phyloP scores from a whole-genome alignment of 768 basidiomycete species.

The Grammothele lineata region DNA sequence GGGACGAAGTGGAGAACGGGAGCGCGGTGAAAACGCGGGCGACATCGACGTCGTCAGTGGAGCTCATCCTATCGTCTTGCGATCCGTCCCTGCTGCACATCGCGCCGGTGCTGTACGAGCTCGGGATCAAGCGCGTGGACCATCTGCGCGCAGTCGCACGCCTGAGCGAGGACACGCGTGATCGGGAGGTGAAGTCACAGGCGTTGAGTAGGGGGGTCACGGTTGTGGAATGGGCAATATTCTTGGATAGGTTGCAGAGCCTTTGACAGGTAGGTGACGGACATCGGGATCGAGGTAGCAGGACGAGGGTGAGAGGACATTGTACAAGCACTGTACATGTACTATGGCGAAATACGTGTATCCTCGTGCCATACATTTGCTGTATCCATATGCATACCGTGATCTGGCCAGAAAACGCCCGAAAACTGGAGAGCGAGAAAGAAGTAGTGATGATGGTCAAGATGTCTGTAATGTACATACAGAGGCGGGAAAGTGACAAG shows the following conservation, averaged over 20 bases:
- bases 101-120: conserved; percentile 45
- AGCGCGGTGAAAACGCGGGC: conserved; percentile 21
- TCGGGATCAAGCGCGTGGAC: conserved; percentile 57
- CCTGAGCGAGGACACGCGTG: conserved; percentile 60
- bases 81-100: conserved; percentile 65
- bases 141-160: conserved; percentile 61
- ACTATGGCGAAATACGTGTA: neutral
- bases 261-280: conserved; percentile 20
- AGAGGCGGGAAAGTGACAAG: too few relatives aligned
- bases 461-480: too few relatives aligned
- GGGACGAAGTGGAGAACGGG: conserved; percentile 1
- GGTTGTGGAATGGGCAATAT: conserved; percentile 75
- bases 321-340: neutral
- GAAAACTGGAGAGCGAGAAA: too few relatives aligned
- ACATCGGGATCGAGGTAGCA: neutral
- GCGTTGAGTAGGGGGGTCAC: conserved; percentile 66
- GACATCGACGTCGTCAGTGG: conserved; percentile 40
- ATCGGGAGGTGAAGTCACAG: conserved; percentile 66
- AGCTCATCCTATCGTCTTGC: conserved; percentile 54
- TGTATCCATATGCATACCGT: neutral
- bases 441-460: too few relatives aligned
- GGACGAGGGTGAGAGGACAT: neutral
- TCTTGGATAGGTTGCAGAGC: conserved; percentile 58
- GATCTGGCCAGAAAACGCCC: too few relatives aligned
- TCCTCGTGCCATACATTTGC: neutral